These are phyloP conservation scores for Pythium chondricola DNA, from an alignment of 352 stramenopile genomes.

Conservation along the genomic window DNA sequence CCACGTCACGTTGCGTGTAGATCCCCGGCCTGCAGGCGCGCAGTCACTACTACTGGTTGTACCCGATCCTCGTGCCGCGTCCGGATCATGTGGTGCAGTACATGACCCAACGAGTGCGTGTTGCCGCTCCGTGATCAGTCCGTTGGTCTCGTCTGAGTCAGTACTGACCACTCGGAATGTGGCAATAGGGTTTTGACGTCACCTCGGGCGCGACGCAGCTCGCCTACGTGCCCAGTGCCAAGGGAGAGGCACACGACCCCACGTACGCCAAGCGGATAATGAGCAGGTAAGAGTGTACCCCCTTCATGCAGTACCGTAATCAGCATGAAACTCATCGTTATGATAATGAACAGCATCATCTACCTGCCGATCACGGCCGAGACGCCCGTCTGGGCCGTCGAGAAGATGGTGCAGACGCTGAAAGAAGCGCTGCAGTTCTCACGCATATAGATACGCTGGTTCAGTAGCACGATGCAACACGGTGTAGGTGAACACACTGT, in stretches of 20 bases:
- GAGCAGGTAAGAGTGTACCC: constrained; percentile 37
- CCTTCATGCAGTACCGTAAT: neutral
- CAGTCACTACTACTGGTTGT: constrained; percentile 82
- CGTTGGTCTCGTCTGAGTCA: no score
- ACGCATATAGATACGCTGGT: constrained; percentile 13
- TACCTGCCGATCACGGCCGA: constrained; percentile 76
- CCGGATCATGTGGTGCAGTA: constrained; percentile 42
- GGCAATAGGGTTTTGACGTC: constrained; percentile 64
- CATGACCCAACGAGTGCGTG: constrained; percentile 67
- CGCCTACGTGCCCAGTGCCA: constrained; percentile 53
- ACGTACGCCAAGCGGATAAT: constrained; percentile 65
- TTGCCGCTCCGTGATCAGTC: neutral
- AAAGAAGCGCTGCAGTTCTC: constrained; percentile 35
- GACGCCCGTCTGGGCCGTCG: constrained; percentile 66
- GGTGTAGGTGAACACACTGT: no score
- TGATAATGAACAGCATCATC: constrained; percentile 38
- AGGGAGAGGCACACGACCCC: constrained; percentile 45
- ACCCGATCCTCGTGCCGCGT: constrained; percentile 60
- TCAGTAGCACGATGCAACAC: no score
- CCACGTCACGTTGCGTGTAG: no score
- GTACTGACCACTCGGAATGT: neutral
- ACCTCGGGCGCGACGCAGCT: constrained; percentile 71
- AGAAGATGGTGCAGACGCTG: constrained; percentile 72
- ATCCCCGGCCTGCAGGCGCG: constrained; percentile 49
- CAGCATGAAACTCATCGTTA: neutral